Evolutionary conservation across 352 stramenopile genomes (phyloP).

Genomic region (Phytophthora quininea): DNA sequence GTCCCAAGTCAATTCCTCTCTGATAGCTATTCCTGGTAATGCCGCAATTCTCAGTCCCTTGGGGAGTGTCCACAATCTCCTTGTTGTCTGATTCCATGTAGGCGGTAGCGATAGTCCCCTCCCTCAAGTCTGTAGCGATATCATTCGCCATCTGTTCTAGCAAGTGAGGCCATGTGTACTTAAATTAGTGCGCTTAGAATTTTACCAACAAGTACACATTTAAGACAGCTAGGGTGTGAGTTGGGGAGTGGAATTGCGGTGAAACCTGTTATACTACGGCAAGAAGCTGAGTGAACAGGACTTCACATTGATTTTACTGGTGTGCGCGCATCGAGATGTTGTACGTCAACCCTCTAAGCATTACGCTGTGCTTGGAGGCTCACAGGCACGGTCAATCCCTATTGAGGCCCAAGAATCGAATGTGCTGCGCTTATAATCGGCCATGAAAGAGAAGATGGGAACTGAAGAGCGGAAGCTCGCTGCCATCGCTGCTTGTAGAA

Average conservation of each 20-base stretch:
- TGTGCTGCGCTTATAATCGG: slow-evolving; percentile 4
- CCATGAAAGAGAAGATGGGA: slow-evolving; percentile 9
- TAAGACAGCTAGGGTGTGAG: too few relatives aligned
- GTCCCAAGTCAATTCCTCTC: too few relatives aligned
- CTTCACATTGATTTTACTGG: slow-evolving; percentile 9
- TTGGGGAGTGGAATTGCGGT: slow-evolving; percentile 1
- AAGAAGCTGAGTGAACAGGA: slow-evolving; percentile 9
- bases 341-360: slow-evolving; percentile 15
- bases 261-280: slow-evolving; percentile 13
- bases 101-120: too few relatives aligned
- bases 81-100: too few relatives aligned
- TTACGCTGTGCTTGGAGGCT: slow-evolving; percentile 15
- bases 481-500: slow-evolving; percentile 13
- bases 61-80: too few relatives aligned
- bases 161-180: slow-evolving; percentile 20
- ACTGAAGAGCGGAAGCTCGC: slow-evolving; percentile 5
- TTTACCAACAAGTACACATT: slow-evolving; percentile 12
- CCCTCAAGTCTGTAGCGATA: slow-evolving; percentile 6
- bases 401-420: slow-evolving; percentile 14
- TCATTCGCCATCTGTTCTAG: too few relatives aligned
- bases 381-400: slow-evolving; percentile 1
- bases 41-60: too few relatives aligned
- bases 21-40: too few relatives aligned
- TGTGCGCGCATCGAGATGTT: slow-evolving; percentile 14
- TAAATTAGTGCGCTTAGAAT: slow-evolving; percentile 12